phyloP scores from a whole-genome alignment of 2,329 filamentous ascomycete genomes.

The Penicillium frequentans region DNA sequence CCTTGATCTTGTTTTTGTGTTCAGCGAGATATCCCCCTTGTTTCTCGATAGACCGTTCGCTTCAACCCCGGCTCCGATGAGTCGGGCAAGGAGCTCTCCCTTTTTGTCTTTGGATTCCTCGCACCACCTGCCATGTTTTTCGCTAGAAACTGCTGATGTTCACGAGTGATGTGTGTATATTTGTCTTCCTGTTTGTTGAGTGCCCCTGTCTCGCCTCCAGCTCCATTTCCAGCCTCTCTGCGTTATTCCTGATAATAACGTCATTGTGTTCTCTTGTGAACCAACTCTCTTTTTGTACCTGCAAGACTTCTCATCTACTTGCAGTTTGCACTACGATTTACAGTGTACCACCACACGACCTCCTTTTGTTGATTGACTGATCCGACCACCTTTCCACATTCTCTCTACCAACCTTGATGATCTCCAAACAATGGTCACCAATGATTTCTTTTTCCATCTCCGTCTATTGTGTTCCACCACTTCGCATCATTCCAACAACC shows the following conservation, averaged over 20 bases:
- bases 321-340: neutral
- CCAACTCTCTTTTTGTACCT: neutral
- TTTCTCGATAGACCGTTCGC: constrained; percentile 21
- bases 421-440: neutral
- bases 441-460: neutral
- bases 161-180: constrained; percentile 34
- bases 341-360: neutral
- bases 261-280: neutral
- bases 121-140: neutral
- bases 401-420: constrained; percentile 11
- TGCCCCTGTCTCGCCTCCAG: neutral
- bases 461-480: neutral
- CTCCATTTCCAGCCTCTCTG: neutral
- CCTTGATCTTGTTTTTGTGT: constrained; percentile 9
- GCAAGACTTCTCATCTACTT: neutral
- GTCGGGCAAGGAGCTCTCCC: neutral
- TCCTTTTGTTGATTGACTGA: constrained; percentile 5
- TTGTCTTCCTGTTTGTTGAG: constrained; percentile 15
- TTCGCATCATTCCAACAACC: neutral
- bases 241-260: neutral
- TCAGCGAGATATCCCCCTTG: constrained; percentile 23
- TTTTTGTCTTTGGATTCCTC: neutral
- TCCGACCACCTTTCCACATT: constrained; percentile 3
- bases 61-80: neutral
- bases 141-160: constrained; percentile 28